Base-by-base conservation (phyloP, 345 rosid species). In the Odontarrhena argentea region DNA sequence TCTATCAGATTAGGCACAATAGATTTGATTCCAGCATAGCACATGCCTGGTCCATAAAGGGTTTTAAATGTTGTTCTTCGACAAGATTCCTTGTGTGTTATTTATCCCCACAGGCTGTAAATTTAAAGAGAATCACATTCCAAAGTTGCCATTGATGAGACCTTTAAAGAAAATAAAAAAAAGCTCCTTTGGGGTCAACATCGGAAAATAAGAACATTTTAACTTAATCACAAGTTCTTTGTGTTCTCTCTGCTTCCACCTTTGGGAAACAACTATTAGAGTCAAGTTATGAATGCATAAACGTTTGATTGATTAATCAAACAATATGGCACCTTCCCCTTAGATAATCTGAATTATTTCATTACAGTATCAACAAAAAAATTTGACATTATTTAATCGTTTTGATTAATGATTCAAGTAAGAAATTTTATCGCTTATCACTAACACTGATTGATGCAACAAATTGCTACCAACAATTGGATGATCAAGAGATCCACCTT, bases 71-170 rank as follows among this genome's bases (percentile, higher is more conserved):
- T 32, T 50, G 67, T 65, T 65, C 55, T 65, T 43, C 61, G 43
- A 55, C 61, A 43, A 57, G 38, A 65, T 65, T 65, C 76, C 58
- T 55, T 55, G 3, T 37, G 51, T 62, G 63, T 12, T 46, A 46
- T 45, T 30, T 42, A 50, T 65, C 41, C 34, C 32, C 35, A 58
- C 47, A 58, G 65, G 55, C 71, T 73, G 71, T 65, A 73, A 58
- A 51, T 34, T 36, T 50, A 6, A 65, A 65, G 49, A 59, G 71
- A 65, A 65, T 65, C 61, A 65, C 61, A 73, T 73, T 73, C 76
- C 49, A 73, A 59, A 65, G 60, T 55, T 71, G 68, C 7, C 51
- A 22, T 22, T 48, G 35, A 48, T 59, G 50, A 12, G 34, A 48
- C 45, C 46, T 15, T 47, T 35, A 57, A 14, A 47, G 3, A 25